Evolutionary conservation across 2,329 filamentous ascomycete species (phyloP).

Genomic region (Beauveria caledonica): DNA sequence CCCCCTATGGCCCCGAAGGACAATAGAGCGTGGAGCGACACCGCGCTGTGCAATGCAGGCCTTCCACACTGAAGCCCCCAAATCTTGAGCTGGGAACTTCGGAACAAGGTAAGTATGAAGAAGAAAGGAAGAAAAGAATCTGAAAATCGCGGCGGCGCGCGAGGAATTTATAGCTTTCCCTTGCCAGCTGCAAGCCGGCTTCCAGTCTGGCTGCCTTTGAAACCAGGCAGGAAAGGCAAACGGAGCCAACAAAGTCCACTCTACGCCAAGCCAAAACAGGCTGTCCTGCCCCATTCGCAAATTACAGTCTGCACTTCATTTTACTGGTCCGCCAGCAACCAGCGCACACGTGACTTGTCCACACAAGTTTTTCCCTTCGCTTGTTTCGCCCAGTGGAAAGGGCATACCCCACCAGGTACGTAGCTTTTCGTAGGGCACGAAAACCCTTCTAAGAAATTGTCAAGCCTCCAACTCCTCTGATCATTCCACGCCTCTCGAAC

Average conservation of each 20-base stretch:
- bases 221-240: slow-evolving; percentile 11
- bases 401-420: slow-evolving; percentile 24
- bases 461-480: slow-evolving; percentile 30
- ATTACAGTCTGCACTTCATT: too few relatives aligned
- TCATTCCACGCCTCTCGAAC: slow-evolving; percentile 29
- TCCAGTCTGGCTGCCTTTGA: slow-evolving; percentile 18
- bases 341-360: slow-evolving; percentile 18
- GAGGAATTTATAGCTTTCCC: slow-evolving; percentile 26
- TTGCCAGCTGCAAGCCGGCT: background rate
- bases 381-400: slow-evolving; percentile 8
- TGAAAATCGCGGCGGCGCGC: slow-evolving; percentile 8
- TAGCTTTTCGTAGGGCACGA: slow-evolving; percentile 31
- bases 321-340: background rate
- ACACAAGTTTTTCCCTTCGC: slow-evolving; percentile 15
- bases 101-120: slow-evolving; percentile 49
- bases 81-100: slow-evolving; percentile 38
- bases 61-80: slow-evolving; percentile 33
- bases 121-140: slow-evolving; percentile 26
- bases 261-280: slow-evolving; percentile 4
- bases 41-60: slow-evolving; percentile 51
- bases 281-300: background rate
- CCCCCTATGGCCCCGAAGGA: slow-evolving; percentile 46
- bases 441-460: slow-evolving; percentile 36
- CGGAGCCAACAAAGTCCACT: slow-evolving; percentile 7
- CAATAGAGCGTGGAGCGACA: slow-evolving; percentile 40